Evolutionary conservation across 2,329 filamentous ascomycete species (phyloP).

Genomic region (Penicillium thymicola): DNA sequence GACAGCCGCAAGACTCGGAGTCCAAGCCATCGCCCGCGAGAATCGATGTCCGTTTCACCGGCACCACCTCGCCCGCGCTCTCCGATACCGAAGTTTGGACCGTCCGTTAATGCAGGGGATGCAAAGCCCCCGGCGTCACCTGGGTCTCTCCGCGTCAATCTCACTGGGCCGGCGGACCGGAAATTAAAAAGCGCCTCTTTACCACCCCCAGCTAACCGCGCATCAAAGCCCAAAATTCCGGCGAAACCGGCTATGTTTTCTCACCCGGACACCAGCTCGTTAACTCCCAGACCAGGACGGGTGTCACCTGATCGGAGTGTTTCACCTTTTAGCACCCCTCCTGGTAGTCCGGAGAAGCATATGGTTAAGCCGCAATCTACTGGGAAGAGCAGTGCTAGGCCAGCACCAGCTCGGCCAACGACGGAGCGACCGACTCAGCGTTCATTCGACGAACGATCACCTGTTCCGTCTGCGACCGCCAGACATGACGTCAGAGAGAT

Average conservation of each 20-base stretch:
- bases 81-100: conserved; percentile 30
- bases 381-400: conserved; percentile 12
- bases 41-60: conserved; percentile 25
- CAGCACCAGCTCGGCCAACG: conserved; percentile 21
- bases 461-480: conserved; percentile 14
- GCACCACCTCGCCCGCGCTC: conserved; percentile 26
- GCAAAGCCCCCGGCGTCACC: conserved; percentile 22
- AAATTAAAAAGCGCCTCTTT: conserved; percentile 43
- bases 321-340: conserved; percentile 85
- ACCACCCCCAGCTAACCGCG: conserved; percentile 75
- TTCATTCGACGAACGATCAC: conserved; percentile 30
- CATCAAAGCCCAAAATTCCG: conserved; percentile 70
- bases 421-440: conserved; percentile 28
- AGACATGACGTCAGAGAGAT: conserved; percentile 30
- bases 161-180: conserved; percentile 24
- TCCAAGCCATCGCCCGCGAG: conserved; percentile 24
- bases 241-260: conserved; percentile 42
- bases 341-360: conserved; percentile 64
- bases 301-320: conserved; percentile 45
- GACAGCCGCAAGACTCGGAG: conserved; percentile 52
- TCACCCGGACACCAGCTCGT: conserved; percentile 28
- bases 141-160: conserved; percentile 10
- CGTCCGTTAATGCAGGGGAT: conserved; percentile 19
- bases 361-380: conserved; percentile 35
- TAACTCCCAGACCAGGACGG: conserved; percentile 28